phyloP scores from a whole-genome alignment of 768 basidiomycete species.

The Rhizopogon sp. region DNA sequence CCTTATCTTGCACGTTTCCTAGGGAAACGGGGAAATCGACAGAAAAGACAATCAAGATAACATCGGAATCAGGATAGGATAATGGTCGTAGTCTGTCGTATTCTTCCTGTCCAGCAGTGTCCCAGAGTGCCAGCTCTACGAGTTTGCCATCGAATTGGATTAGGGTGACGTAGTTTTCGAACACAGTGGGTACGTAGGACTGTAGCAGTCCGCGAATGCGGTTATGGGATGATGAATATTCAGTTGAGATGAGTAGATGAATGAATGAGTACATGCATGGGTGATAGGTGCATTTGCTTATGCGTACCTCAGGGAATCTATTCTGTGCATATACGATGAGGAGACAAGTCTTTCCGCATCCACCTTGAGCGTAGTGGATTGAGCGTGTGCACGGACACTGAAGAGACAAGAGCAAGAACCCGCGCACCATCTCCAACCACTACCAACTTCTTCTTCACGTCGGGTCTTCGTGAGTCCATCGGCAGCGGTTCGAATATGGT shows the following conservation, averaged over 20 bases:
- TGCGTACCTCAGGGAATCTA: slow-evolving; percentile 86
- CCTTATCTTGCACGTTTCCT: slow-evolving; percentile 88
- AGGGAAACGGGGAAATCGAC: slow-evolving; percentile 90
- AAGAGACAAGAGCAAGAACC: slow-evolving; percentile 18
- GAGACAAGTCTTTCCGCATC: slow-evolving; percentile 91
- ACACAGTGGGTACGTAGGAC: slow-evolving; percentile 92
- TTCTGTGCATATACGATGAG: slow-evolving; percentile 97
- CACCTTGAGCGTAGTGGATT: slow-evolving; percentile 43
- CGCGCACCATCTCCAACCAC: slow-evolving; percentile 82
- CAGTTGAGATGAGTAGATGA: background rate
- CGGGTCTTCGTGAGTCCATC: slow-evolving; percentile 52
- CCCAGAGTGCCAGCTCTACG: slow-evolving; percentile 96
- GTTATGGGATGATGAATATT: slow-evolving; percentile 7
- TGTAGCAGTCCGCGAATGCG: slow-evolving; percentile 24
- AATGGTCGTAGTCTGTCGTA: slow-evolving; percentile 86
- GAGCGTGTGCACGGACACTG: slow-evolving; percentile 15
- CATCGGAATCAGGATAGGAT: slow-evolving; percentile 85
- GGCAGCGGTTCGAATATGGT: background rate
- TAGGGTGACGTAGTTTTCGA: slow-evolving; percentile 90
- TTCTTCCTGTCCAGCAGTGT: slow-evolving; percentile 96
- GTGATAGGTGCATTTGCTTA: slow-evolving; percentile 3
- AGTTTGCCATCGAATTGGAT: slow-evolving; percentile 83
- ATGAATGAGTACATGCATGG: slow-evolving; percentile 4
- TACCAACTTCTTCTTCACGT: slow-evolving; percentile 82
- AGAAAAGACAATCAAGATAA: slow-evolving; percentile 92